phyloP scores from a whole-genome alignment of 2,329 filamentous ascomycete genomes.

The Phialophora verrucosa region DNA sequence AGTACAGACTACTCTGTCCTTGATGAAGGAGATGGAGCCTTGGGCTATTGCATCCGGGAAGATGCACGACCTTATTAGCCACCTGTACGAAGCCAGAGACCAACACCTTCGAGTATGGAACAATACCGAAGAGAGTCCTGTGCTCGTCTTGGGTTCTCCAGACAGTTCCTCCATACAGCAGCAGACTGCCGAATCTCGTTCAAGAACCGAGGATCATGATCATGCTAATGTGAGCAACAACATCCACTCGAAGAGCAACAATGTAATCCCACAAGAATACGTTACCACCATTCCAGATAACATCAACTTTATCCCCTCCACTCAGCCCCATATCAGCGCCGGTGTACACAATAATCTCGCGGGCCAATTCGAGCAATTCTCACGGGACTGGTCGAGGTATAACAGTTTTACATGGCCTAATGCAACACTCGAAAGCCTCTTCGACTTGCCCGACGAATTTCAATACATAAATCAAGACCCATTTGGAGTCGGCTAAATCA shows the following conservation, averaged over 20 bases:
- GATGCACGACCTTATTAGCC: slow-evolving; percentile 24
- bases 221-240: not conserved
- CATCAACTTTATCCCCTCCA: not conserved
- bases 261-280: not conserved
- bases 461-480: slow-evolving; percentile 21
- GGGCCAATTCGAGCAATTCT: slow-evolving; percentile 11
- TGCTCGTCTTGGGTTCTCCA: slow-evolving; percentile 16
- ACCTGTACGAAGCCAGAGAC: slow-evolving; percentile 21
- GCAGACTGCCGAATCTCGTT: not conserved
- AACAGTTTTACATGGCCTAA: slow-evolving; percentile 25
- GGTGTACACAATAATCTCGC: not conserved
- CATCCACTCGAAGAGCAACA: not conserved
- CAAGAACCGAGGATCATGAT: not conserved
- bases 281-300: not conserved
- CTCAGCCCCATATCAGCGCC: not conserved
- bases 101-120: slow-evolving; percentile 28
- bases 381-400: slow-evolving; percentile 21
- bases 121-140: slow-evolving; percentile 23
- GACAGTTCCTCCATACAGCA: slow-evolving; percentile 10
- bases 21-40: slow-evolving; percentile 28
- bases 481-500: slow-evolving; percentile 11
- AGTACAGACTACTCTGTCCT: slow-evolving; percentile 16
- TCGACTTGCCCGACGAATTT: slow-evolving; percentile 26
- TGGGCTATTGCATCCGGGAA: slow-evolving; percentile 24
- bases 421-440: slow-evolving; percentile 25